Percentiles rank a stretch among this genome's conserved stretches.
phyloP scores from a whole-genome alignment of 495 filamentous ascomycete species.

The Beverwykella pulmonaria region DNA sequence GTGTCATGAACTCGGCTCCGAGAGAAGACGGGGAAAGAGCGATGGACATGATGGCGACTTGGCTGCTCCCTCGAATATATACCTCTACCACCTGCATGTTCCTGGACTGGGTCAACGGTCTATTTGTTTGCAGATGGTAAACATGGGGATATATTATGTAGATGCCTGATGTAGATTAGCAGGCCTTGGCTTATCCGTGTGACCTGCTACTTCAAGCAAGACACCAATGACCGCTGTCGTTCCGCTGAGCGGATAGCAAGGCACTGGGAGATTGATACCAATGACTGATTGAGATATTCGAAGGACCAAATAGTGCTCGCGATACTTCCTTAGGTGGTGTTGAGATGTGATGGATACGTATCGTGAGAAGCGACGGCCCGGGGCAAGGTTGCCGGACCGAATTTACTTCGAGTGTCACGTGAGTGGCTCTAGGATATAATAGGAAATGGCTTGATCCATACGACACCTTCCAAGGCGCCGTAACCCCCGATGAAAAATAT shows the following conservation, averaged over 20 bases:
- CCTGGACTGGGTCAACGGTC: not conserved
- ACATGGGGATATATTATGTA: not conserved
- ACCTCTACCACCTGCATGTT: not conserved
- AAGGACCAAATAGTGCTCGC: not conserved
- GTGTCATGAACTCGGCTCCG: not conserved
- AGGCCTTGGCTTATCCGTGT: not conserved
- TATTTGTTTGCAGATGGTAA: not conserved
- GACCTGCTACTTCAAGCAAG: conserved; percentile 1
- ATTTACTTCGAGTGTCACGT: too few relatives aligned
- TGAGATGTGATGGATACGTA: too few relatives aligned
- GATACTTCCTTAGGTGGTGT: too few relatives aligned
- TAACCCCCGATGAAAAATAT: too few relatives aligned
- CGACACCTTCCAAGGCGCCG: too few relatives aligned
- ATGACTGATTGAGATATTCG: not conserved
- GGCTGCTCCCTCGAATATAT: not conserved
- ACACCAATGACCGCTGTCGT: not conserved
- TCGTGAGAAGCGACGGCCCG: too few relatives aligned
- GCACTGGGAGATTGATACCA: not conserved
- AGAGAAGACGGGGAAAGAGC: not conserved
- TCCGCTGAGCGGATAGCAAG: not conserved
- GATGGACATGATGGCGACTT: not conserved
- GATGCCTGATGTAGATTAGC: not conserved
- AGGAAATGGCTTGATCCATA: too few relatives aligned
- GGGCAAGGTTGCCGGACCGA: too few relatives aligned
- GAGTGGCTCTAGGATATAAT: too few relatives aligned